These are phyloP conservation scores for Russula emetica DNA, from an alignment of 768 basidiomycete genomes.

Conservation along the genomic window DNA sequence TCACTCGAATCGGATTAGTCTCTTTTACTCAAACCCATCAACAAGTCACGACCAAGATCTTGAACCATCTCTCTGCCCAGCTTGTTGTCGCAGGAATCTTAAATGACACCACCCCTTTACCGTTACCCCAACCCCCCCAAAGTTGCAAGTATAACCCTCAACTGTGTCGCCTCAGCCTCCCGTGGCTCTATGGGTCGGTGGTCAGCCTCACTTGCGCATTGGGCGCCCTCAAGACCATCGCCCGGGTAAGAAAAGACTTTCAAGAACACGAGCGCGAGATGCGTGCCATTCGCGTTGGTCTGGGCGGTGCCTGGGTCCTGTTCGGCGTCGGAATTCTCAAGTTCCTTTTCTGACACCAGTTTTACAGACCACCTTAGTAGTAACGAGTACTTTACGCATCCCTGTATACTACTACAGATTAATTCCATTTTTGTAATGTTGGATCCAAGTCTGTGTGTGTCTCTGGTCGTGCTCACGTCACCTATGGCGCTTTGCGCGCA, in stretches of 20 bases:
- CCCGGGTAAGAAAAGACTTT: constrained; percentile 19
- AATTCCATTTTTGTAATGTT: neutral
- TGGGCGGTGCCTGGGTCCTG: constrained; percentile 7
- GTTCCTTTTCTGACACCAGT: constrained; percentile 9
- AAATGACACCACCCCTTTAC: constrained; percentile 8
- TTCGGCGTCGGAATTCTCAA: constrained; percentile 17
- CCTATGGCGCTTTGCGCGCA: too few species aligned
- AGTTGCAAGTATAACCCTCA: constrained; percentile 15
- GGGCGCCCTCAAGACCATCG: constrained; percentile 11
- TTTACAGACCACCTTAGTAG: neutral
- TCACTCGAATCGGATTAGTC: constrained; percentile 14
- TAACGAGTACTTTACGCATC: constrained; percentile 6
- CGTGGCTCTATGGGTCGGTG: constrained; percentile 21
- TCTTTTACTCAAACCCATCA: constrained; percentile 3
- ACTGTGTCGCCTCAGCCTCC: constrained; percentile 22
- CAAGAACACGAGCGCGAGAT: constrained; percentile 14
- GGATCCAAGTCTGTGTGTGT: neutral
- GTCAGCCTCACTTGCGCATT: constrained; percentile 21
- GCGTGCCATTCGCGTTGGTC: constrained; percentile 10
- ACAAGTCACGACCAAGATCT: constrained; percentile 14
- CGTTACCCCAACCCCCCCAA: constrained; percentile 13
- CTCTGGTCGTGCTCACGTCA: neutral
- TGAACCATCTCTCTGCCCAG: constrained; percentile 13
- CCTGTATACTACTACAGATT: neutral
- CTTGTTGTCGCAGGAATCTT: constrained; percentile 16